Evolutionary conservation across 768 basidiomycete genomes (phyloP).

Genomic region (Xanthoconium stramineum): DNA sequence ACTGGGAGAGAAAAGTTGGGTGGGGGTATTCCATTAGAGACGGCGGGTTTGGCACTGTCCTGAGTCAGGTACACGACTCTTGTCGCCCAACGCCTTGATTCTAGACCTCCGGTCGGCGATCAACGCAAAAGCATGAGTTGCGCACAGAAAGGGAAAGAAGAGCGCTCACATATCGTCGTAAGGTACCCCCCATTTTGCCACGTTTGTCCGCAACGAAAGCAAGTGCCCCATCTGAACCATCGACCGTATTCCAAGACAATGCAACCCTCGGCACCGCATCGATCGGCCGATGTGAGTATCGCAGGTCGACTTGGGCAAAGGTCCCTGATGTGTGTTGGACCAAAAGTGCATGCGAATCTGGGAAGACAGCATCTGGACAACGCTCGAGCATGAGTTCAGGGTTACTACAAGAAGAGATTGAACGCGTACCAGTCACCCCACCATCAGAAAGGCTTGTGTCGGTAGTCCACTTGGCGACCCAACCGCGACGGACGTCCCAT

Average conservation of each 20-base stretch:
- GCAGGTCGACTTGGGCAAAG: conserved; percentile 76
- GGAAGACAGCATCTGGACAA: conserved; percentile 60
- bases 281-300: conserved; percentile 59
- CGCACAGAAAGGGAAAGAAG: neutral
- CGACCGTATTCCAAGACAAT: conserved; percentile 55
- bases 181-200: conserved; percentile 58
- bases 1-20: conserved; percentile 42
- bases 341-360: conserved; percentile 70
- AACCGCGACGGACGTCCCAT: conserved; percentile 81
- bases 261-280: conserved; percentile 65
- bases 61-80: conserved; percentile 39
- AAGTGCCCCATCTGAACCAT: conserved; percentile 47
- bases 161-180: conserved; percentile 75
- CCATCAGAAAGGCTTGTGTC: conserved; percentile 64
- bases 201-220: conserved; percentile 63
- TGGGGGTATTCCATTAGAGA: conserved; percentile 39
- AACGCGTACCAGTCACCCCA: conserved; percentile 62
- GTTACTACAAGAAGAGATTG: neutral
- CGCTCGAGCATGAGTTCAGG: neutral
- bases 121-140: neutral
- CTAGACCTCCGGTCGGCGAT: conserved; percentile 32
- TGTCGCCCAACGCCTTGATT: conserved; percentile 61
- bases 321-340: conserved; percentile 70
- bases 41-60: conserved; percentile 22
- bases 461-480: conserved; percentile 81